Evolutionary conservation across 2,329 filamentous ascomycete species (phyloP).

Genomic region (Oidium heveae): DNA sequence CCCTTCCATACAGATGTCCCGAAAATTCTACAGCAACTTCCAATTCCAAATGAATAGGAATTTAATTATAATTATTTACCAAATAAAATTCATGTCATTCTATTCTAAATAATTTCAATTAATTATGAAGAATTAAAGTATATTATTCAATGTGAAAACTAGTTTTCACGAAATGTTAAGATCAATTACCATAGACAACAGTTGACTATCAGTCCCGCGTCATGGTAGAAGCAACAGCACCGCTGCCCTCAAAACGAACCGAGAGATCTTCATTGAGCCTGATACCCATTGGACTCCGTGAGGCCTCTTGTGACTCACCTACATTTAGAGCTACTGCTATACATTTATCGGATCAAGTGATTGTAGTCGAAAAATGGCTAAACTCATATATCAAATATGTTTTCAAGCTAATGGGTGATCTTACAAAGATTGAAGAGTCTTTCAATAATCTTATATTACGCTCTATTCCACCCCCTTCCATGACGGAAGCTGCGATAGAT

Average conservation of each 20-base stretch:
- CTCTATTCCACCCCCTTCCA: slow-evolving; percentile 44
- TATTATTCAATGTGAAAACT: too few relatives aligned
- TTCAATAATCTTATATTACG: slow-evolving; percentile 55
- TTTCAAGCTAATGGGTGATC: slow-evolving; percentile 34
- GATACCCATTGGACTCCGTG: slow-evolving; percentile 40
- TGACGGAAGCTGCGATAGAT: slow-evolving; percentile 69
- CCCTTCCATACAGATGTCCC: too few relatives aligned
- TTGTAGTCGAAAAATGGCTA: slow-evolving; percentile 80
- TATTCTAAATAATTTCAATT: too few relatives aligned
- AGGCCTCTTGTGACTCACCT: slow-evolving; percentile 88
- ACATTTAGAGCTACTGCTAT: slow-evolving; percentile 72
- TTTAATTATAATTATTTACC: too few relatives aligned
- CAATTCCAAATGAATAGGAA: too few relatives aligned
- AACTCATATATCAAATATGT: slow-evolving; percentile 41
- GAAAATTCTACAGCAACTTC: too few relatives aligned
- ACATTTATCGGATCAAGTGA: slow-evolving; percentile 80
- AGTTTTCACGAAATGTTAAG: too few relatives aligned
- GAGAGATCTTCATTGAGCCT: slow-evolving; percentile 10
- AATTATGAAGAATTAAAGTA: too few relatives aligned
- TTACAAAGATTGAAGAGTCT: slow-evolving; percentile 51
- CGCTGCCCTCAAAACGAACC: slow-evolving; percentile 2
- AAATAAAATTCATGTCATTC: too few relatives aligned
- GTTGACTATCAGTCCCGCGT: too few relatives aligned
- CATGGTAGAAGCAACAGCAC: not conserved
- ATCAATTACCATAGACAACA: too few relatives aligned